A percentile compares a stretch with the other conserved stretches of the same genome.
Evolutionary conservation across 2,329 filamentous ascomycete species (phyloP).

Genomic region (Hymenoscyphus occultus): DNA sequence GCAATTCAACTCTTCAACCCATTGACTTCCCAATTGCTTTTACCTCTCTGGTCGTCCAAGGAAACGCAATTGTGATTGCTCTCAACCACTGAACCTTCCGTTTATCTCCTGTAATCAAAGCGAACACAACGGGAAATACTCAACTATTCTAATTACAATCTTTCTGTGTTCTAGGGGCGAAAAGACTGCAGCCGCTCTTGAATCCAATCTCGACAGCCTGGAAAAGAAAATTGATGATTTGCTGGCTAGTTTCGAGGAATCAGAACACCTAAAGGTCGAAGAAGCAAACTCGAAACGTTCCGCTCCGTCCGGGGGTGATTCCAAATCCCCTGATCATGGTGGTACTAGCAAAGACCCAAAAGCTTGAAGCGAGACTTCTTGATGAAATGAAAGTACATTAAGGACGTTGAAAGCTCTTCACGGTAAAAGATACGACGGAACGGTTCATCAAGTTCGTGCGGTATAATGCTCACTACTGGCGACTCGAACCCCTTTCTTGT

Average conservation of each 20-base stretch:
- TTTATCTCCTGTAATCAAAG: neutral
- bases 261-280: slow-evolving; percentile 24
- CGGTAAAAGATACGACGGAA: no score
- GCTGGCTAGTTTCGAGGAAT: slow-evolving; percentile 47
- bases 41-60: neutral
- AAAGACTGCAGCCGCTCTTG: slow-evolving; percentile 51
- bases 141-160: neutral
- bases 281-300: slow-evolving; percentile 17
- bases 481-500: no score
- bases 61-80: neutral
- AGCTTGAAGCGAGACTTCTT: neutral
- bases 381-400: neutral
- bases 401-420: neutral
- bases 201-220: slow-evolving; percentile 50
- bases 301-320: neutral
- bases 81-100: neutral
- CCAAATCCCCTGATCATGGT: neutral
- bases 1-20: neutral
- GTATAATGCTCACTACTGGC: no score
- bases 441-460: no score
- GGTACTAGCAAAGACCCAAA: neutral
- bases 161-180: slow-evolving; percentile 42
- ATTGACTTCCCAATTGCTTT: neutral
- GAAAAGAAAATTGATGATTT: slow-evolving; percentile 56
- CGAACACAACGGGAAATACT: neutral